Evolutionary conservation across 2,329 filamentous ascomycete genomes (phyloP).

Genomic region (Paraphoma sp.): DNA sequence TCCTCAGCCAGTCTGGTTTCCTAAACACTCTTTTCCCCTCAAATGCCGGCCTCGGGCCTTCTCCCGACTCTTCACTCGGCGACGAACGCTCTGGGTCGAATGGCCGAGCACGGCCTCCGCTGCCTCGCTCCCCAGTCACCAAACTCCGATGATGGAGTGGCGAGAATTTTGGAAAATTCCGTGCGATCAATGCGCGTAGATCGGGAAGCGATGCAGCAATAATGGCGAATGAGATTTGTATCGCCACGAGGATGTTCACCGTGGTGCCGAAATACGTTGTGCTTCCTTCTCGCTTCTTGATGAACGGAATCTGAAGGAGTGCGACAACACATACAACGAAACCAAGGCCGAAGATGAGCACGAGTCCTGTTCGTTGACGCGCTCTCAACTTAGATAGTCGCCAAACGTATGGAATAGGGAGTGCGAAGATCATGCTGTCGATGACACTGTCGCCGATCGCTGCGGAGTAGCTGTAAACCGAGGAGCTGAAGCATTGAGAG

Average conservation of each 20-base stretch:
- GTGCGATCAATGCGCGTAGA: constrained; percentile 28
- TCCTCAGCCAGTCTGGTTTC: constrained; percentile 32
- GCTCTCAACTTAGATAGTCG: constrained; percentile 25
- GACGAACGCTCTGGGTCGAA: constrained; percentile 9
- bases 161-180: constrained; percentile 27
- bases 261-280: constrained; percentile 30
- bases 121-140: constrained; percentile 7
- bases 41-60: constrained; percentile 4
- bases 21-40: constrained; percentile 10
- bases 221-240: constrained; percentile 34
- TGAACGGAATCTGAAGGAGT: constrained; percentile 36
- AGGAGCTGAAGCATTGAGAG: constrained; percentile 32
- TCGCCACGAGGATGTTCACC: constrained; percentile 35
- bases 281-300: constrained; percentile 23
- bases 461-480: constrained; percentile 33
- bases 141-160: constrained; percentile 30
- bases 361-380: constrained; percentile 28
- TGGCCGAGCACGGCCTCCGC: neutral
- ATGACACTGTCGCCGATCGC: constrained; percentile 35
- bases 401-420: constrained; percentile 35
- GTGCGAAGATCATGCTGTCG: constrained; percentile 33
- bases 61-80: neutral
- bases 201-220: constrained; percentile 35
- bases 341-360: constrained; percentile 32
- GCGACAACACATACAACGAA: constrained; percentile 36